phyloP scores from a whole-genome alignment of 2,329 filamentous ascomycete genomes.

The Clonostachys solani region DNA sequence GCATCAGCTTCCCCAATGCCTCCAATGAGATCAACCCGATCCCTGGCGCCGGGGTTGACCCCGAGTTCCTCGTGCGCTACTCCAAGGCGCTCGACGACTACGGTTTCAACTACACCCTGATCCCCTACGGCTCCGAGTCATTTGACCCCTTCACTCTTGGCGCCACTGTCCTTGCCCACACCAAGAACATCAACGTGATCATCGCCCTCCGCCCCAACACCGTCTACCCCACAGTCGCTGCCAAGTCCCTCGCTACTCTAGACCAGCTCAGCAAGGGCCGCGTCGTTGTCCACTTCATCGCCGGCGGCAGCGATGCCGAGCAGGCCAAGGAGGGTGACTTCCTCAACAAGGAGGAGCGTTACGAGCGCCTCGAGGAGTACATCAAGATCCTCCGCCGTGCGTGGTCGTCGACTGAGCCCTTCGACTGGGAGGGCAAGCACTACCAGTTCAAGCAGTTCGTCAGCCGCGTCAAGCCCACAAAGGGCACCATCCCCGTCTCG shows the following conservation, averaged over 20 bases:
- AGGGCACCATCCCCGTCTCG: conserved; percentile 51
- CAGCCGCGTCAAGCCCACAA: conserved; percentile 47
- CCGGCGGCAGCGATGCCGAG: conserved; percentile 55
- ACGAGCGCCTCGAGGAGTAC: conserved; percentile 55
- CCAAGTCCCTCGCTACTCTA: conserved; percentile 56
- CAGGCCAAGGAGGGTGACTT: conserved; percentile 59
- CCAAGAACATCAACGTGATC: conserved; percentile 56
- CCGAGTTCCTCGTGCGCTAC: conserved; percentile 51
- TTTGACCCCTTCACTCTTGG: conserved; percentile 43
- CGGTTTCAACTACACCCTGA: conserved; percentile 56
- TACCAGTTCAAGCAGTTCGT: conserved; percentile 56
- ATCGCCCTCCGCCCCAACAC: conserved; percentile 56
- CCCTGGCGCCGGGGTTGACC: conserved; percentile 45
- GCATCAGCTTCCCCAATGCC: conserved; percentile 49
- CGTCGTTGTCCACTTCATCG: conserved; percentile 59
- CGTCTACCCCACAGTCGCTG: conserved; percentile 57
- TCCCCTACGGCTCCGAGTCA: conserved; percentile 52
- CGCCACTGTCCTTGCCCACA: conserved; percentile 50
- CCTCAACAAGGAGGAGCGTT: conserved; percentile 51
- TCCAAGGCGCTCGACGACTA: conserved; percentile 54
- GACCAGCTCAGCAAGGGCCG: conserved; percentile 54
- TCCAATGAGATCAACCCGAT: conserved; percentile 52
- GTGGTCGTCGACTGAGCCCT: conserved; percentile 51
- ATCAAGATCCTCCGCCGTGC: conserved; percentile 55
- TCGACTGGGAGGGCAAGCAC: conserved; percentile 58